Base-by-base conservation (phyloP, 768 basidiomycete genomes). In the Amanita molliuscula region DNA sequence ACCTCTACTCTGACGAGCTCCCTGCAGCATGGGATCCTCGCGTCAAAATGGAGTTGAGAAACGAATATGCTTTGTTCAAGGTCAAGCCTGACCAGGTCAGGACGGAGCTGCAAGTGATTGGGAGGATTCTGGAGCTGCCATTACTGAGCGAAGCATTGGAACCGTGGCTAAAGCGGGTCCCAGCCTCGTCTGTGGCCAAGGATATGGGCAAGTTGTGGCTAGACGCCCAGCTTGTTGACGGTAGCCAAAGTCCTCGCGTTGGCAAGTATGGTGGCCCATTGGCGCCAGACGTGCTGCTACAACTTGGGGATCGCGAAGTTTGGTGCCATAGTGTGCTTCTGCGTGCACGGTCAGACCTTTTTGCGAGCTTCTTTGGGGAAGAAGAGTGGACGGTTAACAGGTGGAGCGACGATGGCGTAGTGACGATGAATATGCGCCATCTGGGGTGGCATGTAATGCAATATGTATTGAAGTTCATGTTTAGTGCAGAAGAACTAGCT, bases 1-100 rank as follows among this genome's bases (percentile, higher is more conserved):
- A 92, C 59, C 64, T 97, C n/a, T 97, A 97, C 64, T 76, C 87
- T 1, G 95, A 99, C 61, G 76, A 82, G 35, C 64, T 94, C 1
- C 69, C 89, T 9, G 81, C 89, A 0, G 63, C 93, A 11, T 94
- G 92, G 89, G 93, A 98, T 61, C 71, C 73, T 10, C 78, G 91
- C 15, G 71, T 88, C 9, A 72, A 67, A 4, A 55, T 66, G 0
- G 61, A 66, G 1, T 63, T 84, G 2, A 68, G 71, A 23, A 59
- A 57, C 4, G 65, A 71, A 18, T 67, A 76, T n/a, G 51, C 59
- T 6, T 52, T 42, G 13, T 51, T 77, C 10, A 73, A 70, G 25
- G 63, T 77, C 11, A 69, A 72, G 13, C 65, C 74, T 3, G 53
- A 58, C 0, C 68, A 68, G 50, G 68, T 92, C 42, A 84, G 82